Evolutionary conservation across 148 eudicot species (phyloP), one percentile per base, ranked within the genome.

Genomic region (Diospyros kaki): DNA sequence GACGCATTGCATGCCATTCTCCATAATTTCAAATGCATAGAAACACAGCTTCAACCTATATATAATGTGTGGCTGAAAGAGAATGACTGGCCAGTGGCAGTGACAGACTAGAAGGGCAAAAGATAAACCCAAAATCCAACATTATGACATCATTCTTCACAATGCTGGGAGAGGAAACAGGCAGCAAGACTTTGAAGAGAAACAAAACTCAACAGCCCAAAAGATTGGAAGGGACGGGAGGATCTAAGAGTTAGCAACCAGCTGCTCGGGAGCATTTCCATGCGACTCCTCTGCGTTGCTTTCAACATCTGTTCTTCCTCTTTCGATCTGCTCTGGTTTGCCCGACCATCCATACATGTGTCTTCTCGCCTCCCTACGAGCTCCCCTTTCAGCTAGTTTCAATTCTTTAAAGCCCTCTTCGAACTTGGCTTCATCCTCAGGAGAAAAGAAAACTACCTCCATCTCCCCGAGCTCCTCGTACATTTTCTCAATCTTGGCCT

Each of bases 401-500:
- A 89, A 63, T 64, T 88, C 94, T 74, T 79, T 78, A 60, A 95
- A 91, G n/a, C 86, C 85, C 73, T 88, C 81, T 78, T 84, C 94
- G n/a, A 93, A 83, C 66, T 88, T 89, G 63, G 87, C 83, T 80
- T 95, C 99, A 46, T 88, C 93, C 79, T 95, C 93, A 0, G 87
- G 90, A 9, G 98, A 77, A 82, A 92, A 90, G 91, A 90, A 95
- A 9, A 84, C 87, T 2, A 91, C 96, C 55, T 93, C 84, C 85
- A 71, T 93, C 68, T 81, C 85, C 43, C 99, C 97, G 46, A 90
- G 91, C 68, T 92, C 96, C 81, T 83, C 85, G 54, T 95, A 95
- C 93, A 92, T 76, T 77, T 95, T 95, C 81, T 92, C 94, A 9
- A 92, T 90, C 73, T 95, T 92, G 62, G 93, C 80, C 84, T 95